Evolutionary conservation across 345 rosid genomes (phyloP).

Genomic region (Streptanthus diversifolius): DNA sequence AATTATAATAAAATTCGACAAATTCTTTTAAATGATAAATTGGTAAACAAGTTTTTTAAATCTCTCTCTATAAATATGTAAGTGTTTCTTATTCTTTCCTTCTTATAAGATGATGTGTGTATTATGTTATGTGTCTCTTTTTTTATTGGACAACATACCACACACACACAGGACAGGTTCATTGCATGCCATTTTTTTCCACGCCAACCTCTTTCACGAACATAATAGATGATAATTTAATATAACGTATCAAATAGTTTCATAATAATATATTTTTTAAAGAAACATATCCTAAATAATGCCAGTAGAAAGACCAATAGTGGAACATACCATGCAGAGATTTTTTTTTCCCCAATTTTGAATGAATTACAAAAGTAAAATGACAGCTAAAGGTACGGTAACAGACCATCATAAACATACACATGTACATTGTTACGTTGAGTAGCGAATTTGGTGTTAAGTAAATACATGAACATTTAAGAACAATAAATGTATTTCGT

Average conservation of each 20-base stretch:
- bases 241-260: neutral
- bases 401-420: neutral
- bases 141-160: neutral
- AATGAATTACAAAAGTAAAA: neutral
- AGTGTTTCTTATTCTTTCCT: neutral
- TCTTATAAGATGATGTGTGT: neutral
- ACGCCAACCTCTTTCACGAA: neutral
- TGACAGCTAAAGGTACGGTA: neutral
- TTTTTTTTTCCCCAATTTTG: neutral
- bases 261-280: neutral
- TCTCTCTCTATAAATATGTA: neutral
- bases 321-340: neutral
- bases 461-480: neutral
- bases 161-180: neutral
- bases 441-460: neutral
- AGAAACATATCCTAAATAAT: neutral
- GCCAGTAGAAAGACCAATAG: neutral
- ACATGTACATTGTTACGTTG: neutral
- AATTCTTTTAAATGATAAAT: neutral
- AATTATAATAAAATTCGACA: neutral
- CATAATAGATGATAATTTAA: neutral
- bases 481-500: neutral
- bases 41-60: neutral
- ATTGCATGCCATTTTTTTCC: neutral
- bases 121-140: neutral